These are phyloP conservation scores for Starmerella vaccinii DNA, from an alignment of 805 yeast species.

Conservation along the genomic window DNA sequence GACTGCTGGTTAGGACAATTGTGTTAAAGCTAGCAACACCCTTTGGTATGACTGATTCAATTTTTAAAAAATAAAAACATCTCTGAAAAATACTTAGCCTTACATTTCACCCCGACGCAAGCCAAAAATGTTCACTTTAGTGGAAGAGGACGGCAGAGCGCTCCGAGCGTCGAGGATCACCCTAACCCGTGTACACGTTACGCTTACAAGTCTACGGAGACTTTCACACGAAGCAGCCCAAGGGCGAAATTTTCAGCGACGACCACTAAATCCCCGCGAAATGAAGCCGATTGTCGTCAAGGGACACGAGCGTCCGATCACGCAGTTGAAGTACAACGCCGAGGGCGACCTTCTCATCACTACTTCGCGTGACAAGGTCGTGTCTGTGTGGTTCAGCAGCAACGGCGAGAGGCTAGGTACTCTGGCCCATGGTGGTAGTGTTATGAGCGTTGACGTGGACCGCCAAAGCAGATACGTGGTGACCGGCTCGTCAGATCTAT, in stretches of 20 bases:
- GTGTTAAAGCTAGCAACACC: no score
- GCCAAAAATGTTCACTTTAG: no score
- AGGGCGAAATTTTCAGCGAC: constrained; percentile 7
- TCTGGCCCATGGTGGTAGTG: constrained; percentile 82
- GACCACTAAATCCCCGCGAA: not conserved
- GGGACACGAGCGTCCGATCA: constrained; percentile 96
- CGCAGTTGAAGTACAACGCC: constrained; percentile 88
- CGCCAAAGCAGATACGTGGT: constrained; percentile 53
- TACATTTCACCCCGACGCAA: no score
- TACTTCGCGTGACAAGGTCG: constrained; percentile 76
- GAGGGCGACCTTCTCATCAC: constrained; percentile 93
- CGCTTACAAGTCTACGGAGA: not conserved
- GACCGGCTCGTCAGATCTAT: constrained; percentile 87
- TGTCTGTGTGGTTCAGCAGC: constrained; percentile 85
- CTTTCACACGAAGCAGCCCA: not conserved
- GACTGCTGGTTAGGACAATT: no score
- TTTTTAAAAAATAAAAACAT: no score
- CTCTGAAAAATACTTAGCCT: no score
- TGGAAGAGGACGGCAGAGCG: no score
- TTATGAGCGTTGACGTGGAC: constrained; percentile 89
- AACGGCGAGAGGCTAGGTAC: constrained; percentile 98
- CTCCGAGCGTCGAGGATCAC: no score
- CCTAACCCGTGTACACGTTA: constrained; percentile 1
- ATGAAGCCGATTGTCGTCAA: constrained; percentile 36
- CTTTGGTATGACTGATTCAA: no score